These are phyloP conservation scores for Geotrichum phurueaensis DNA, from an alignment of 1,139 yeast genomes.

Conservation along the genomic window DNA sequence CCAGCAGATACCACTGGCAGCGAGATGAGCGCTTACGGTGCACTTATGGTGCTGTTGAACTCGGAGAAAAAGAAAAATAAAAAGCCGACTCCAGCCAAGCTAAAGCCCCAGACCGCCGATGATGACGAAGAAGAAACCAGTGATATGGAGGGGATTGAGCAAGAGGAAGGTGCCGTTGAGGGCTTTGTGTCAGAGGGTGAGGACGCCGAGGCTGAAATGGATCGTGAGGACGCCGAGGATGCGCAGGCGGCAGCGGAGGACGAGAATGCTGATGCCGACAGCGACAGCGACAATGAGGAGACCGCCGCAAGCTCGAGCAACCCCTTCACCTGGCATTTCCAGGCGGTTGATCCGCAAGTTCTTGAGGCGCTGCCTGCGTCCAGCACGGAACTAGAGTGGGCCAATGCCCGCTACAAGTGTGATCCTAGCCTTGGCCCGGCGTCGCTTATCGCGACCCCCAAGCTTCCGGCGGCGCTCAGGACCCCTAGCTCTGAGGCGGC, in stretches of 20 bases:
- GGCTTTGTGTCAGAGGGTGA: conserved; percentile 21
- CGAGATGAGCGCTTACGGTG: conserved; percentile 55
- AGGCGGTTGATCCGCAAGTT: conserved; percentile 12
- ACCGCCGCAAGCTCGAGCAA: conserved; percentile 35
- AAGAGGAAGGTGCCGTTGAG: conserved; percentile 26
- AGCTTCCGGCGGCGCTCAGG: not conserved
- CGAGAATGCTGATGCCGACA: conserved; percentile 30
- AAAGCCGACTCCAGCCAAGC: conserved; percentile 1
- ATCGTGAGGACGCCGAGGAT: conserved; percentile 32
- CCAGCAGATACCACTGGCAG: not conserved
- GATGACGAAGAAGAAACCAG: conserved; percentile 15
- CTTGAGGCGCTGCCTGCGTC: conserved; percentile 9
- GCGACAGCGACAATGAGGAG: conserved; percentile 38
- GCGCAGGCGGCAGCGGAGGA: conserved; percentile 28
- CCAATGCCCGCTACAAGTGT: conserved; percentile 9
- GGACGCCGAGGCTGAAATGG: conserved; percentile 27
- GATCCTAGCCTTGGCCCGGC: conserved; percentile 6
- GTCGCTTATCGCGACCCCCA: conserved; percentile 6
- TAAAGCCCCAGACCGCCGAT: not conserved
- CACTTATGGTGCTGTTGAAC: conserved; percentile 63
- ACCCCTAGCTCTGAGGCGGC: conserved; percentile 2
- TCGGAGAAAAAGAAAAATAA: conserved; percentile 42
- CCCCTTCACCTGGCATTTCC: conserved; percentile 75
- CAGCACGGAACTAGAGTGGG: conserved; percentile 13
- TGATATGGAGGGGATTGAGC: not conserved